A percentile compares a stretch with the other conserved stretches of the same genome.
These are phyloP conservation scores for Aspergillus campestris DNA, from an alignment of 495 filamentous ascomycete genomes.

Conservation along the genomic window DNA sequence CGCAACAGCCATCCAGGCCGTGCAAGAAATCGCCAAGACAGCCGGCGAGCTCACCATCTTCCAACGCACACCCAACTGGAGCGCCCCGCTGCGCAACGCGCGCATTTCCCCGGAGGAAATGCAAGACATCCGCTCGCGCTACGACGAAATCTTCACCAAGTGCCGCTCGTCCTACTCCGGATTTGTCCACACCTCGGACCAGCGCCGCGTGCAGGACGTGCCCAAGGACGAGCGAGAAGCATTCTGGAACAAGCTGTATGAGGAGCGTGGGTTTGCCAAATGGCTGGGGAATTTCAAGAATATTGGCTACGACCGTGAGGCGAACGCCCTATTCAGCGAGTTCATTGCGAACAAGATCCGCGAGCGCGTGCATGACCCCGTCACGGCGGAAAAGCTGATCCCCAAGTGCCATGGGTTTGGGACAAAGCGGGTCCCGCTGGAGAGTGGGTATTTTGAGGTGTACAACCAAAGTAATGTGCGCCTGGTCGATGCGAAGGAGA, in stretches of 20 bases:
- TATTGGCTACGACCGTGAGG: slow-evolving; percentile 13
- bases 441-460: slow-evolving; percentile 45
- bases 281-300: slow-evolving; percentile 24
- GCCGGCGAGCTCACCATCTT: slow-evolving; percentile 39
- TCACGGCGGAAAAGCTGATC: slow-evolving; percentile 38
- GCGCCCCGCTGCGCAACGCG: slow-evolving; percentile 40
- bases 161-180: slow-evolving; percentile 12
- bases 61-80: slow-evolving; percentile 46
- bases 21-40: slow-evolving; percentile 34
- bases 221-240: slow-evolving; percentile 31
- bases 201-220: slow-evolving; percentile 35
- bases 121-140: slow-evolving; percentile 26
- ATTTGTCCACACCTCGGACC: slow-evolving; percentile 24
- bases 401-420: slow-evolving; percentile 44
- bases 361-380: slow-evolving; percentile 37
- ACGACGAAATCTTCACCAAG: slow-evolving; percentile 33
- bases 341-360: slow-evolving; percentile 30
- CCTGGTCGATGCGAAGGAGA: slow-evolving; percentile 38
- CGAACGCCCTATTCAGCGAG: slow-evolving; percentile 20
- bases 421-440: slow-evolving; percentile 40
- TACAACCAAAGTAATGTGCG: slow-evolving; percentile 41
- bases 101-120: slow-evolving; percentile 37
- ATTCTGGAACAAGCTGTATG: slow-evolving; percentile 29
- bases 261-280: slow-evolving; percentile 24
- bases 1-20: slow-evolving; percentile 52